phyloP scores from a whole-genome alignment of 129 eudicot genomes.

The Helichrysum umbraculigerum region DNA sequence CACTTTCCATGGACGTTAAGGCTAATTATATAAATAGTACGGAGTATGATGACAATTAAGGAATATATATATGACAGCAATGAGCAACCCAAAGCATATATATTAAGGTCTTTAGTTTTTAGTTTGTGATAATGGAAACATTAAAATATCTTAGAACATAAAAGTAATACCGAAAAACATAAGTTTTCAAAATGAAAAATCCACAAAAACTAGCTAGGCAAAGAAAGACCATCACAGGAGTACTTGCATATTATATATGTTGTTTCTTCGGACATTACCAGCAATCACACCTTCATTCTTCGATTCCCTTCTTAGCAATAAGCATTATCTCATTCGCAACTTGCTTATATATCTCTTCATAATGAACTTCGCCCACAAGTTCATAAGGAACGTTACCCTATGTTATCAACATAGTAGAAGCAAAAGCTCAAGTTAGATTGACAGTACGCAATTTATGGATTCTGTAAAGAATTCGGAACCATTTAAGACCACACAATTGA shows the following conservation, averaged over 20 bases:
- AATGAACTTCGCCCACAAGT: neutral
- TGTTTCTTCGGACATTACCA: neutral
- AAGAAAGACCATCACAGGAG: neutral
- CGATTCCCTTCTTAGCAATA: neutral
- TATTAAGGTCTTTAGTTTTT: too few relatives aligned
- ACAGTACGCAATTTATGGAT: neutral
- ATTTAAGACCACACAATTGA: neutral
- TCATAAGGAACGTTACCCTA: neutral
- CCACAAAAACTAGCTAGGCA: neutral
- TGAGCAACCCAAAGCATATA: too few relatives aligned
- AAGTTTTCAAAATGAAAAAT: too few relatives aligned
- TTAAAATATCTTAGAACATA: too few relatives aligned
- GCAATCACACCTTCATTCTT: neutral
- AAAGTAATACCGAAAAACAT: neutral
- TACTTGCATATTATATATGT: too few relatives aligned
- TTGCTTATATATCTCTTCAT: neutral
- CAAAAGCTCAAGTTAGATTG: neutral
- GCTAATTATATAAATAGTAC: too few relatives aligned
- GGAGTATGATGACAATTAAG: too few relatives aligned
- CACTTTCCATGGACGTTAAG: too few relatives aligned
- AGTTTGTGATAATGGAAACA: too few relatives aligned
- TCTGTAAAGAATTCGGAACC: neutral
- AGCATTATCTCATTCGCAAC: neutral
- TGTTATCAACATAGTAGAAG: neutral
- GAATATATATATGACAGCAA: too few relatives aligned